A percentile compares a stretch with the other conserved stretches of the same genome.
Conservation (phyloP, 768 basidiomycete species). For the Symmetrospora coprosmae region DNA sequence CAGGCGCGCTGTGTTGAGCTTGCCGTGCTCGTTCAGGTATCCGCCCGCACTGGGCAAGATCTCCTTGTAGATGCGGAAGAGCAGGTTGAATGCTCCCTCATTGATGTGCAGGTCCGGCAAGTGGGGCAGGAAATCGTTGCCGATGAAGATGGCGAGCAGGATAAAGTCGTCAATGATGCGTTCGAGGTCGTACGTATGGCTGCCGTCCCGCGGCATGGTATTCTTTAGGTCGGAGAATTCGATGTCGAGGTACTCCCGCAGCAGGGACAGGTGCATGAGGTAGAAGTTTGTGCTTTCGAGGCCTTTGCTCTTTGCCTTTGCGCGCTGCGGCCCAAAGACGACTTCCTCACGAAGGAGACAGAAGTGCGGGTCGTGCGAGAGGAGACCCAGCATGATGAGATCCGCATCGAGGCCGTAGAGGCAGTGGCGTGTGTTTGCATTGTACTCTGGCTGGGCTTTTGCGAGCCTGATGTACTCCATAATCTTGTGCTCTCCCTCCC, state of each 20-base stretch:
- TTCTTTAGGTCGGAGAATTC: slow-evolving; percentile 55
- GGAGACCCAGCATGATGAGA: slow-evolving; percentile 88
- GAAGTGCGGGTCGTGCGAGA: slow-evolving; percentile 98
- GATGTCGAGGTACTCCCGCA: slow-evolving; percentile 93
- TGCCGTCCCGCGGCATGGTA: slow-evolving; percentile 32
- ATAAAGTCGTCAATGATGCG: slow-evolving; percentile 97
- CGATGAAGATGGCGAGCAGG: slow-evolving; percentile 86
- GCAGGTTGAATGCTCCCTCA: slow-evolving; percentile 79
- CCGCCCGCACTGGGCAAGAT: slow-evolving; percentile 65
- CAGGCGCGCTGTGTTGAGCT: slow-evolving; percentile 61
- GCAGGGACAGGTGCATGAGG: slow-evolving; percentile 77
- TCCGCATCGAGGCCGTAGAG: slow-evolving; percentile 97
- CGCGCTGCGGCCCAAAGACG: slow-evolving; percentile 82
- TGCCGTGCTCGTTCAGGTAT: slow-evolving; percentile 80
- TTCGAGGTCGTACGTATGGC: slow-evolving; percentile 66
- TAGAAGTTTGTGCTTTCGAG: slow-evolving; percentile 81
- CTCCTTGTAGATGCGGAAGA: slow-evolving; percentile 93
- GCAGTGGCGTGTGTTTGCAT: slow-evolving; percentile 93
- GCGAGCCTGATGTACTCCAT: slow-evolving; percentile 96
- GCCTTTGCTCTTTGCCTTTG: slow-evolving; percentile 37
- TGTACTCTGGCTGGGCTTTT: slow-evolving; percentile 87
- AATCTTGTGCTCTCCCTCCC: slow-evolving; percentile 99
- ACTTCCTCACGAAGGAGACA: slow-evolving; percentile 95
- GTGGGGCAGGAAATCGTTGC: slow-evolving; percentile 94
- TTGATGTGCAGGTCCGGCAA: slow-evolving; percentile 94